Conservation (phyloP, 345 rosid species). For the Citrus sinensis region DNA sequence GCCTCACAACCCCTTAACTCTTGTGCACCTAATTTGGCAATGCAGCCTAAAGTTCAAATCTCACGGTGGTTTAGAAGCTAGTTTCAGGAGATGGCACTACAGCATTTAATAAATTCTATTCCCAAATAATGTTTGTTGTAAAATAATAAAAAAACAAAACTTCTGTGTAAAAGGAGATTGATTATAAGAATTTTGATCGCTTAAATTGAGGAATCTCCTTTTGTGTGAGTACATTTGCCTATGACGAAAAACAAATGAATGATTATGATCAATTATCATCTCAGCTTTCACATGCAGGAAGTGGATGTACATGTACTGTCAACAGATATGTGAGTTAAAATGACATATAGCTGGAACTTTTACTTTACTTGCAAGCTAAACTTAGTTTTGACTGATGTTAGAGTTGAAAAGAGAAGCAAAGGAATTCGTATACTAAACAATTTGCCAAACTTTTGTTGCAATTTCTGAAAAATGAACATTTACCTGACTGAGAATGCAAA, state of each 20-base stretch:
- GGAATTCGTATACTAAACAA: not conserved
- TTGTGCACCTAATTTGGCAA: not conserved
- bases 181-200: not conserved
- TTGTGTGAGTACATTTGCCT: no score
- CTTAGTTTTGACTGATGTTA: not conserved
- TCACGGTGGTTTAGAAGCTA: not conserved
- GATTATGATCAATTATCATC: not conserved
- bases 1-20: not conserved
- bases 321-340: not conserved
- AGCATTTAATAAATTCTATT: not conserved
- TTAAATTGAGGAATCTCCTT: no score
- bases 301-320: not conserved
- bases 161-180: not conserved
- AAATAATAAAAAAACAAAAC: not conserved
- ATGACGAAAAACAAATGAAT: not conserved
- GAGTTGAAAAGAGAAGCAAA: not conserved
- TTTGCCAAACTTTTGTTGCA: not conserved
- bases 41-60: not conserved
- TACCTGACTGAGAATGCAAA: slow-evolving; percentile 87
- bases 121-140: not conserved
- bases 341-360: slow-evolving; percentile 1
- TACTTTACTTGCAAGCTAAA: slow-evolving; percentile 10
- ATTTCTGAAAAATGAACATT: not conserved
- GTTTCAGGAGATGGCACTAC: not conserved
- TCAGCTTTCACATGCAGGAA: not conserved